Evolutionary conservation across 1,284 basidiomycete species (phyloP).

Genomic region (Pseudozyma tsukubaensis): DNA sequence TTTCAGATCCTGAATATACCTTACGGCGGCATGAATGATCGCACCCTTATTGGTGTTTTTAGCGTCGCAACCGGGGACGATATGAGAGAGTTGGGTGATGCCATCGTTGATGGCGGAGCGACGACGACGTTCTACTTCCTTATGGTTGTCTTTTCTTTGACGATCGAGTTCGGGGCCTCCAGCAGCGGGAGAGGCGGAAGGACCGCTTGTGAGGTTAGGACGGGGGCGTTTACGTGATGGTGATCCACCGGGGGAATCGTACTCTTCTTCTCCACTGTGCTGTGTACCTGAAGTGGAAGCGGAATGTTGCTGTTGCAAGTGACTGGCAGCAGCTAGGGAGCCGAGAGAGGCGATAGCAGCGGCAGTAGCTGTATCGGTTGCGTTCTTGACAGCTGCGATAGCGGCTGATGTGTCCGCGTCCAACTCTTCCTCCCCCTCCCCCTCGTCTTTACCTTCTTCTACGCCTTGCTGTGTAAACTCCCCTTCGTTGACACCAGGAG

Average conservation of each 20-base stretch:
- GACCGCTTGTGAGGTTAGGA: constrained; percentile 57
- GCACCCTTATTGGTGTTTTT: constrained; percentile 83
- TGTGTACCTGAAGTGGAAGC: too few relatives aligned
- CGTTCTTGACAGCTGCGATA: constrained; percentile 34
- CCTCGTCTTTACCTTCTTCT: neutral
- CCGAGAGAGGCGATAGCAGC: constrained; percentile 60
- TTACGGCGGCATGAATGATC: constrained; percentile 82
- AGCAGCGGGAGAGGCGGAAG: constrained; percentile 54
- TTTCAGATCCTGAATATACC: constrained; percentile 89
- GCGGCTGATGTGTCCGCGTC: constrained; percentile 20
- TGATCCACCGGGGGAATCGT: neutral
- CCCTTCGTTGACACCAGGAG: constrained; percentile 11
- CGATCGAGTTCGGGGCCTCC: constrained; percentile 60
- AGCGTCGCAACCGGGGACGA: constrained; percentile 82
- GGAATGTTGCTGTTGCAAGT: constrained; percentile 24
- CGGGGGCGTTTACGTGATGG: constrained; percentile 37
- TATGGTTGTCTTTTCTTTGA: constrained; percentile 70
- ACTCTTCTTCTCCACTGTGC: too few relatives aligned
- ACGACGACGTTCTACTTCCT: constrained; percentile 94
- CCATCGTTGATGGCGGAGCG: constrained; percentile 95
- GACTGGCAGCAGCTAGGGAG: constrained; percentile 47
- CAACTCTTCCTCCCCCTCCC: constrained; percentile 17
- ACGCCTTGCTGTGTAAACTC: too few relatives aligned
- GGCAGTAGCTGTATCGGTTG: constrained; percentile 56
- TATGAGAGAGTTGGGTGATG: constrained; percentile 88